Conservation (phyloP, 1,139 yeast species). For the Lodderomyces beijingensis region DNA sequence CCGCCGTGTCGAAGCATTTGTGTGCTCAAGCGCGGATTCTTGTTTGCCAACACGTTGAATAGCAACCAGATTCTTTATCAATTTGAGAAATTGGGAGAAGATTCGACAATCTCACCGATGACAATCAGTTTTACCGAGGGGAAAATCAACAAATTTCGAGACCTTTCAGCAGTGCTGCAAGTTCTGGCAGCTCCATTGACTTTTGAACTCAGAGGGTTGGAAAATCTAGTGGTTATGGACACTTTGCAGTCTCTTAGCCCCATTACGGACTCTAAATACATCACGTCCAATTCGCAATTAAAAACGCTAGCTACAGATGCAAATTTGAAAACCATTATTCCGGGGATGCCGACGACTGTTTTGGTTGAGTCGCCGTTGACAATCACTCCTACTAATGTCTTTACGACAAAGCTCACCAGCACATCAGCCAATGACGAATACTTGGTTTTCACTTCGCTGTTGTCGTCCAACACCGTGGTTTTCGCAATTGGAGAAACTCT, state of each 20-base stretch:
- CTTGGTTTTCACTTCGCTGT: constrained; percentile 61
- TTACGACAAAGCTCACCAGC: constrained; percentile 49
- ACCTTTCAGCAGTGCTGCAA: neutral
- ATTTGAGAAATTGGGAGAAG: constrained; percentile 67
- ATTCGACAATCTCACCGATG: constrained; percentile 15
- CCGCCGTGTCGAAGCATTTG: constrained; percentile 52
- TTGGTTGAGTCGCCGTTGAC: constrained; percentile 75
- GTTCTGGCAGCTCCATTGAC: neutral
- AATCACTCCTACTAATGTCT: constrained; percentile 52
- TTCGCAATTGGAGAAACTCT: constrained; percentile 76
- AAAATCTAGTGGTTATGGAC: constrained; percentile 59
- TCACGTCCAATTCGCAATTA: constrained; percentile 28
- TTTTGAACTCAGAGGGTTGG: constrained; percentile 31
- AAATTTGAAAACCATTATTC: constrained; percentile 47
- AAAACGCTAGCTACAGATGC: constrained; percentile 34
- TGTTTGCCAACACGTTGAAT: constrained; percentile 62
- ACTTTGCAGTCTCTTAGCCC: constrained; percentile 56
- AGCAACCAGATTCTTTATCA: constrained; percentile 68
- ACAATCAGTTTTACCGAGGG: neutral
- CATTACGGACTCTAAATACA: constrained; percentile 44
- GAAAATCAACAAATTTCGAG: neutral
- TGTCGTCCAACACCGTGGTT: constrained; percentile 58
- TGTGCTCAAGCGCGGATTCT: constrained; percentile 70
- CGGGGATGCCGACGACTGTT: constrained; percentile 58
- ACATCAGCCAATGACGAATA: constrained; percentile 55